Evolutionary conservation across 2,329 filamentous ascomycete genomes (phyloP).

Genomic region (Hirsutella minnesotensis): DNA sequence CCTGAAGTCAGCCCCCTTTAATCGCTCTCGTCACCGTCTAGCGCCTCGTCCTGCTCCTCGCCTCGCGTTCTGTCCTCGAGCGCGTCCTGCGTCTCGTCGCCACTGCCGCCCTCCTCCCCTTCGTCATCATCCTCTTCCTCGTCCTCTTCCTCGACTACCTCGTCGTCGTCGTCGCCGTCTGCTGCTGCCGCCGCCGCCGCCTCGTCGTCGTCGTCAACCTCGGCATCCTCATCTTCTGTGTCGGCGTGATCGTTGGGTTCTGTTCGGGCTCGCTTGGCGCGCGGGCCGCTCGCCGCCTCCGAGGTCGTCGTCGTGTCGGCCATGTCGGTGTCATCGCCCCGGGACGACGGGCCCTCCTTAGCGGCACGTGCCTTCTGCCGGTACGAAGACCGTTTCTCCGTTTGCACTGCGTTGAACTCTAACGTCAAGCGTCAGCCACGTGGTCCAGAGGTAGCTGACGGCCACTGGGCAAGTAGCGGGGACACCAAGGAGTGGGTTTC

Average conservation of each 20-base stretch:
- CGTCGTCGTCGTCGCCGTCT: constrained; percentile 26
- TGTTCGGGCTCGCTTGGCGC: constrained; percentile 33
- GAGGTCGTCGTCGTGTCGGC: constrained; percentile 20
- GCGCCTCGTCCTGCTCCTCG: constrained; percentile 45
- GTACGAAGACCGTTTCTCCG: constrained; percentile 63
- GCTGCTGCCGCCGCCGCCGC: constrained; percentile 15
- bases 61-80: constrained; percentile 35
- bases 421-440: not conserved
- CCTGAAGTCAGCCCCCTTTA: constrained; percentile 12
- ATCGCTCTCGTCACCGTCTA: constrained; percentile 51
- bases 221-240: constrained; percentile 22
- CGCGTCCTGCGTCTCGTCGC: constrained; percentile 41
- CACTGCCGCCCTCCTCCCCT: constrained; percentile 39
- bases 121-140: constrained; percentile 33
- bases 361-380: constrained; percentile 57
- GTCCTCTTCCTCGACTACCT: constrained; percentile 30
- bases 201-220: constrained; percentile 30
- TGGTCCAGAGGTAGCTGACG: not conserved
- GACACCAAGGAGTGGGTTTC: no score
- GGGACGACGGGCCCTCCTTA: constrained; percentile 29
- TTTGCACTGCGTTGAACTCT: constrained; percentile 65
- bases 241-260: constrained; percentile 19
- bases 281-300: constrained; percentile 21
- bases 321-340: constrained; percentile 23
- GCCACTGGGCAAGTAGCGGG: no score